A percentile compares a stretch with the other conserved stretches of the same genome.
These are phyloP conservation scores for Citrullus mucosospermus DNA, from an alignment of 306 rosid genomes.

Conservation along the genomic window DNA sequence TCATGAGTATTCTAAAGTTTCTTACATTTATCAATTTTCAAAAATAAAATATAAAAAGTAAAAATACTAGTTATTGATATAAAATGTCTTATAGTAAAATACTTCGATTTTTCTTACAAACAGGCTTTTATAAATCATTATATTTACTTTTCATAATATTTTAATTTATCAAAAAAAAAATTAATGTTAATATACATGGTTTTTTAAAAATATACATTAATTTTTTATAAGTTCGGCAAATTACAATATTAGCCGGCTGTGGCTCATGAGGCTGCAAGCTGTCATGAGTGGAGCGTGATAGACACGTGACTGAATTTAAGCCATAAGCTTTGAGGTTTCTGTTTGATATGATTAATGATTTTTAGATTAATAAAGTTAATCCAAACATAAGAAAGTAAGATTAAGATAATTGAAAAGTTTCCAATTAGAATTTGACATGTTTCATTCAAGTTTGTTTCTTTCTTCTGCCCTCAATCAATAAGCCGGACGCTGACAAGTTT, in stretches of 20 bases:
- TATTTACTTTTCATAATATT: background rate
- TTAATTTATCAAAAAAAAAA: background rate
- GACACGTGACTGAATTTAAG: slow-evolving; percentile 18
- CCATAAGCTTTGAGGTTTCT: background rate
- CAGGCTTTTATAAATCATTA: background rate
- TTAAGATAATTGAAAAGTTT: background rate
- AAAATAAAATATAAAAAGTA: no score
- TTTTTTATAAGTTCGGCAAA: no score
- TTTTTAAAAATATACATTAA: no score
- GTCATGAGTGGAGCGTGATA: slow-evolving; percentile 11
- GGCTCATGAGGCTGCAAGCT: background rate
- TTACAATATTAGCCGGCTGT: background rate
- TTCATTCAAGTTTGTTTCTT: background rate
- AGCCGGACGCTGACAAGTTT: background rate
- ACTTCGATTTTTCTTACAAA: no score
- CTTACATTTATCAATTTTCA: no score
- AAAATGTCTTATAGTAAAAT: no score
- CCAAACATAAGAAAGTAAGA: background rate
- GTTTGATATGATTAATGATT: background rate
- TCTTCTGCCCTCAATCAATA: background rate
- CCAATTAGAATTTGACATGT: background rate
- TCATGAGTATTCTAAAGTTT: no score
- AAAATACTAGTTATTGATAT: no score
- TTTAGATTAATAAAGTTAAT: background rate
- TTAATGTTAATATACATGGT: background rate